Conservation (phyloP, 495 filamentous ascomycete genomes). For the Penicillium paradoxum region DNA sequence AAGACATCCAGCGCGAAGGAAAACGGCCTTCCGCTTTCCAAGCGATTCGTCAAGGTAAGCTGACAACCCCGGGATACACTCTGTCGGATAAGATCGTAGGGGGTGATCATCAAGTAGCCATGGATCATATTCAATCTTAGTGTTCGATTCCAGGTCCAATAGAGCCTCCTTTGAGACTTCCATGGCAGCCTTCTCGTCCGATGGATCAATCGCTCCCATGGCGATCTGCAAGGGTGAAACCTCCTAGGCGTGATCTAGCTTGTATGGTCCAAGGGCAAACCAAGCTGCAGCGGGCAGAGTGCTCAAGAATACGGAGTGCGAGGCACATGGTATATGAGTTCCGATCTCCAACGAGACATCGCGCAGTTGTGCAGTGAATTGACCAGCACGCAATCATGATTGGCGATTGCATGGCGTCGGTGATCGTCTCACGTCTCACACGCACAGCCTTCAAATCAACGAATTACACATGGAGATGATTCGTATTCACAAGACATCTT, state of each 20-base stretch:
- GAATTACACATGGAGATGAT: slow-evolving; percentile 8
- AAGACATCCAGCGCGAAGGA: slow-evolving; percentile 24
- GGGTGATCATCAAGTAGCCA: slow-evolving; percentile 40
- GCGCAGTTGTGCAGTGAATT: slow-evolving; percentile 17
- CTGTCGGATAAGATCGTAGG: slow-evolving; percentile 35
- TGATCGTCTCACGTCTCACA: slow-evolving; percentile 8
- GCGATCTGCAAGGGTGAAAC: not conserved
- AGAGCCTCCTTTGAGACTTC: not conserved
- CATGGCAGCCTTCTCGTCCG: not conserved
- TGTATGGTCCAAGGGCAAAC: not conserved
- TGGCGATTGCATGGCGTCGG: slow-evolving; percentile 13
- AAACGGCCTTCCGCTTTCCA: slow-evolving; percentile 21
- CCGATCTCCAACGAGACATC: slow-evolving; percentile 4
- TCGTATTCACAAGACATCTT: too few relatives aligned
- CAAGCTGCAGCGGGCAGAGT: not conserved
- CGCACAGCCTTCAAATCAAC: not conserved
- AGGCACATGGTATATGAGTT: slow-evolving; percentile 4
- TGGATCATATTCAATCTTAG: slow-evolving; percentile 28
- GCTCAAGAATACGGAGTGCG: not conserved
- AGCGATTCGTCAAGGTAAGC: slow-evolving; percentile 13
- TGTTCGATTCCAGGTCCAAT: slow-evolving; percentile 7
- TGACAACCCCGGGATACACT: slow-evolving; percentile 29
- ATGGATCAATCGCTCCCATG: not conserved
- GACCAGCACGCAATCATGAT: slow-evolving; percentile 23
- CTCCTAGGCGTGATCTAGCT: not conserved